Evolutionary conservation across 1,284 basidiomycete species (phyloP).

Genomic region (Papiliotrema flavescens): DNA sequence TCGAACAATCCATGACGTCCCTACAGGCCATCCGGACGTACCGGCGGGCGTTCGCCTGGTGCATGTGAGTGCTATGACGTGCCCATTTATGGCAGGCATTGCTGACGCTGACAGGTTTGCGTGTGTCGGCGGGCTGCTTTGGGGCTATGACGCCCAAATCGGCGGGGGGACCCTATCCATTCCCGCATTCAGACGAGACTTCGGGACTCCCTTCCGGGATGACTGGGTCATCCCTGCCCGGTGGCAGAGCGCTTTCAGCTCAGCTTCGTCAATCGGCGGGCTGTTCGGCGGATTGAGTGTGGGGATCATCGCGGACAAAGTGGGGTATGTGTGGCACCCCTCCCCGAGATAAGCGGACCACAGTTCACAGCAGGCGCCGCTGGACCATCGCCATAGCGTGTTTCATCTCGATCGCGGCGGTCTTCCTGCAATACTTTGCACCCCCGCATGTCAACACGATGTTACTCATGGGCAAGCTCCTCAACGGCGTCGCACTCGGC

Average conservation of each 20-base stretch:
- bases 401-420: constrained; percentile 11
- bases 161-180: constrained; percentile 15
- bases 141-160: constrained; percentile 22
- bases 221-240: constrained; percentile 12
- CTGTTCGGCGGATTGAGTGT: constrained; percentile 16
- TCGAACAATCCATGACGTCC: constrained; percentile 6
- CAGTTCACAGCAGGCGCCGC: constrained; percentile 8
- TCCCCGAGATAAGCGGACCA: not conserved
- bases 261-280: constrained; percentile 15
- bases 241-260: constrained; percentile 22
- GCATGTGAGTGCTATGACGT: constrained; percentile 9
- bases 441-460: constrained; percentile 14
- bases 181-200: constrained; percentile 15
- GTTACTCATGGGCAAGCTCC: constrained; percentile 20
- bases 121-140: constrained; percentile 12
- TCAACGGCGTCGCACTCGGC: constrained; percentile 18
- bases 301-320: constrained; percentile 14
- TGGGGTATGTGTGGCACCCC: constrained; percentile 15
- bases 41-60: constrained; percentile 14
- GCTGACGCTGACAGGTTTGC: not conserved
- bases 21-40: constrained; percentile 10
- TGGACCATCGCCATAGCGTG: constrained; percentile 11
- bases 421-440: constrained; percentile 22
- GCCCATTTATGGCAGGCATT: not conserved
- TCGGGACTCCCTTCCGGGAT: constrained; percentile 8